Evolutionary conservation across 805 yeast genomes (phyloP).

Genomic region (Zygotorulaspora florentina): DNA sequence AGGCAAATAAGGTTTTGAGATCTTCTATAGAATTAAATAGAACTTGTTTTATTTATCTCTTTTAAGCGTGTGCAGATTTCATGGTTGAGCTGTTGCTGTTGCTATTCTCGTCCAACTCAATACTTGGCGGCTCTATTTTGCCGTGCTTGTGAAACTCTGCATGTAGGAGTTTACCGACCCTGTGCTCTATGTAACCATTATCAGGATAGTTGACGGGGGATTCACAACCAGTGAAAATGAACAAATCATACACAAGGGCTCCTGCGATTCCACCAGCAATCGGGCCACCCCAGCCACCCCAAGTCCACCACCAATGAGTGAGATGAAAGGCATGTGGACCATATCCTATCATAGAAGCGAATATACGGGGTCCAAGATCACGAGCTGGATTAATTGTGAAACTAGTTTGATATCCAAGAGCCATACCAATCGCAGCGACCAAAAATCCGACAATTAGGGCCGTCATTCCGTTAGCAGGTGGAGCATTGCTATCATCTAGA

Average conservation of each 20-base stretch:
- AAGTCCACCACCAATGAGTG: slow-evolving; percentile 35
- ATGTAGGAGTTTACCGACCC: slow-evolving; percentile 13
- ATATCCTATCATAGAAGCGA: slow-evolving; percentile 42
- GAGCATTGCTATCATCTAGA: slow-evolving; percentile 41
- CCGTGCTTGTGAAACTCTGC: slow-evolving; percentile 2
- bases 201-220: slow-evolving; percentile 41
- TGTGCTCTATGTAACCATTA: slow-evolving; percentile 19
- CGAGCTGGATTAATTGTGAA: slow-evolving; percentile 47
- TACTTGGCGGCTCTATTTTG: background rate
- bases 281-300: slow-evolving; percentile 40
- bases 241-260: slow-evolving; percentile 41
- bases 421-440: slow-evolving; percentile 41
- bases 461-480: slow-evolving; percentile 37
- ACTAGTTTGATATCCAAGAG: slow-evolving; percentile 45
- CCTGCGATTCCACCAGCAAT: slow-evolving; percentile 43
- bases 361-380: slow-evolving; percentile 46
- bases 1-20: too few relatives aligned
- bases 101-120: background rate
- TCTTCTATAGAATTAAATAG: too few relatives aligned
- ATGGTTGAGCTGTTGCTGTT: slow-evolving; percentile 2
- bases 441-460: slow-evolving; percentile 42
- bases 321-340: slow-evolving; percentile 20
- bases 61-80: slow-evolving; percentile 1
- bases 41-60: too few relatives aligned
- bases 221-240: slow-evolving; percentile 43